A percentile compares a stretch with the other conserved stretches of the same genome.
These are phyloP conservation scores for Chrysopogon serrulatus DNA, from an alignment of 176 grass and related monocot genomes.

Conservation along the genomic window DNA sequence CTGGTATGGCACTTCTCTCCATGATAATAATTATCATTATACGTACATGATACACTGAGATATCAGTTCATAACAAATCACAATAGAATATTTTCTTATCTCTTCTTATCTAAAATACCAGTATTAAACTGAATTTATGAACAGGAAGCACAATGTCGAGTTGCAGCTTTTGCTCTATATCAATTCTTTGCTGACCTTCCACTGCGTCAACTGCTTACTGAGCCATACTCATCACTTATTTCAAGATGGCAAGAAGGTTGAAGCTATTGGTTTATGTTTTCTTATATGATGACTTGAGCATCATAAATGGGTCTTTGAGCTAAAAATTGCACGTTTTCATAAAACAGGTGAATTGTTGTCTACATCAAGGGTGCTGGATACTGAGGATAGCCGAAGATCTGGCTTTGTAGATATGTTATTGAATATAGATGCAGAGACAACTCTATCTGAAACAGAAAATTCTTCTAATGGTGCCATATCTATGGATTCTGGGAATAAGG, in stretches of 20 bases:
- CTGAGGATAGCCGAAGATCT: conserved; percentile 67
- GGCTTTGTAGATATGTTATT: conserved; percentile 76
- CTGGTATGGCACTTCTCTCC: background rate
- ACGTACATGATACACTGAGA: background rate
- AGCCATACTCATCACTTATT: conserved; percentile 84
- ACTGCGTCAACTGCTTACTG: conserved; percentile 67
- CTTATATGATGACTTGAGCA: conserved; percentile 7
- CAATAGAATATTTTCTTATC: background rate
- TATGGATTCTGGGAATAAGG: background rate
- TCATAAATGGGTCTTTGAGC: background rate
- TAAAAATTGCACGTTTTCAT: conserved; percentile 8
- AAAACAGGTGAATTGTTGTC: conserved; percentile 59
- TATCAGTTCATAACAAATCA: background rate
- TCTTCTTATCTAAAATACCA: background rate
- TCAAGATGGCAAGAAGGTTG: conserved; percentile 88
- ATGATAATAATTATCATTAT: background rate
- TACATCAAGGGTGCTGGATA: conserved; percentile 57
- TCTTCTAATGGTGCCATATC: conserved; percentile 17
- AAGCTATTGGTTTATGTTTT: conserved; percentile 24
- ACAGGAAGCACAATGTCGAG: conserved; percentile 90
- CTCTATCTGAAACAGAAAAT: conserved; percentile 28
- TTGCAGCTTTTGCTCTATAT: conserved; percentile 78
- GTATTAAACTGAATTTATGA: conserved; percentile 24
- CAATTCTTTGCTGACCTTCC: conserved; percentile 92
- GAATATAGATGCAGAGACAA: conserved; percentile 34